Evolutionary conservation across 2,329 filamentous ascomycete species (phyloP).

Genomic region (Aspergillus sp.): DNA sequence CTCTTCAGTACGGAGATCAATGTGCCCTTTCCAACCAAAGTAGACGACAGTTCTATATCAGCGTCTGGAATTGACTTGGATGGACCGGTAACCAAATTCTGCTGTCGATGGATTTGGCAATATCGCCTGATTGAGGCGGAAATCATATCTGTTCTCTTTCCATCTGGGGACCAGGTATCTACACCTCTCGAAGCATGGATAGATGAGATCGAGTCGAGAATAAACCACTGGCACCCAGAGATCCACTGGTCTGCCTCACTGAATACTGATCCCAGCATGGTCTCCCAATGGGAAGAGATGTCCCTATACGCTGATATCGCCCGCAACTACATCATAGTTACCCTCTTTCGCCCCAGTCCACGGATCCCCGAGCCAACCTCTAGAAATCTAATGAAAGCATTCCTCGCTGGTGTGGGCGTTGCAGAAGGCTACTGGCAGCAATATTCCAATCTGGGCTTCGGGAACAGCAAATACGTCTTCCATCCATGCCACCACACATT

Average conservation of each 20-base stretch:
- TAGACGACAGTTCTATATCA: too few relatives aligned
- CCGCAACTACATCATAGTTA: background rate
- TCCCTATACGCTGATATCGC: background rate
- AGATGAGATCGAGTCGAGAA: background rate
- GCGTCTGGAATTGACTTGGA: too few relatives aligned
- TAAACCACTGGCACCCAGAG: background rate
- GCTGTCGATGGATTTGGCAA: background rate
- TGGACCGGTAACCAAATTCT: too few relatives aligned
- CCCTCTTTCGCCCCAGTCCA: background rate
- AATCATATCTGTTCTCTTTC: background rate
- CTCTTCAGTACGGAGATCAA: background rate
- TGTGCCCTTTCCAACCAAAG: background rate
- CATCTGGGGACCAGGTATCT: background rate
- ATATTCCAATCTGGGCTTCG: background rate
- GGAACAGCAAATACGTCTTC: background rate
- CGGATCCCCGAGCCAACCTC: background rate
- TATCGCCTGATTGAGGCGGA: background rate
- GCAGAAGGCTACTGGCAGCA: background rate
- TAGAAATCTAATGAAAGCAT: background rate
- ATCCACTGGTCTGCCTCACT: background rate
- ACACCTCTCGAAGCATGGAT: background rate
- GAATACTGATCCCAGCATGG: background rate
- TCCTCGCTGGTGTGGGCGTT: background rate
- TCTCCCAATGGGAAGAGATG: background rate
- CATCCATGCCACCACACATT: conserved; percentile 1